Conservation (phyloP, 176 grass and related monocot genomes). For the Eragrostis curvula region DNA sequence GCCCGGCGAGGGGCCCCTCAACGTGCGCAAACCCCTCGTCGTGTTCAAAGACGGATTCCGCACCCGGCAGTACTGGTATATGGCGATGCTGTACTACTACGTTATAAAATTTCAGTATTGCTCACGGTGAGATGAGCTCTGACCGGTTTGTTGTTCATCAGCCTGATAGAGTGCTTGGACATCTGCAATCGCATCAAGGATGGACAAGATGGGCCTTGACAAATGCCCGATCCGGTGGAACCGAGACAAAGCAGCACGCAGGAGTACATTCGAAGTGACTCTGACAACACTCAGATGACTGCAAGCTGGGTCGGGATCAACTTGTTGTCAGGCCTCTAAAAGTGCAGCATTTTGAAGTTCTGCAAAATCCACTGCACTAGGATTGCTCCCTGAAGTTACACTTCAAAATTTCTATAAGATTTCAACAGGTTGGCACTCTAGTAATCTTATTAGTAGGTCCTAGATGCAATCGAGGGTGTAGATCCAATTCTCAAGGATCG, state of each 20-base stretch:
- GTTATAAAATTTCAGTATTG: background rate
- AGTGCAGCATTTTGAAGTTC: background rate
- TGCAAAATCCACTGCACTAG: background rate
- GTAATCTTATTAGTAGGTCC: background rate
- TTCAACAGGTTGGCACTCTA: background rate
- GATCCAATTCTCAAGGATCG: background rate
- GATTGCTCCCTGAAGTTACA: background rate
- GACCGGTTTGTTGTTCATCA: conserved; percentile 8
- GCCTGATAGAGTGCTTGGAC: conserved; percentile 71
- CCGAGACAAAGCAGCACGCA: background rate
- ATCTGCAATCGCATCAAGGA: conserved; percentile 82
- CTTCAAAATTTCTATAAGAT: background rate
- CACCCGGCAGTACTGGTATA: conserved; percentile 61
- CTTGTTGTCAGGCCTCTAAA: background rate
- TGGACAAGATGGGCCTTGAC: conserved; percentile 73
- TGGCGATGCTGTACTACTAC: background rate
- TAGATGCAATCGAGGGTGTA: background rate
- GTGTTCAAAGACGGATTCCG: conserved; percentile 72
- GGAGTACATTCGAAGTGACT: background rate
- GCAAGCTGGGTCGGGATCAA: background rate
- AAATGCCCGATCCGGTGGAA: background rate
- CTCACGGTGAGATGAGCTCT: background rate
- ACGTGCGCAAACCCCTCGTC: conserved; percentile 46
- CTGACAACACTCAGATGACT: background rate
- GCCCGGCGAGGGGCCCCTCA: conserved; percentile 60